Conservation (phyloP, 2,329 filamentous ascomycete genomes). For the Daldinia sp. region DNA sequence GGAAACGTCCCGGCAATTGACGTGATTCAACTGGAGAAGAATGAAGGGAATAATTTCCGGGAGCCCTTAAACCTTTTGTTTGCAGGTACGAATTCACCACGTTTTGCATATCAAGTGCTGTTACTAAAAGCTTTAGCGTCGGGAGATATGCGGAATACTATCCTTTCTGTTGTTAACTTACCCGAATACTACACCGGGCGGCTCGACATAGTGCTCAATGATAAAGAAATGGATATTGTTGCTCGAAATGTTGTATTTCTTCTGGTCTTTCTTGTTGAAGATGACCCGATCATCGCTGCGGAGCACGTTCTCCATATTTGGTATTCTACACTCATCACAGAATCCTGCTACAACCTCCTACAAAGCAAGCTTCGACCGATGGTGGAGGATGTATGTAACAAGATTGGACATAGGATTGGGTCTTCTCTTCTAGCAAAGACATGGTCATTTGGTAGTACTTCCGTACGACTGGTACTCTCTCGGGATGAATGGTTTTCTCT, state of each 20-base stretch:
- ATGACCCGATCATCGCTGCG: slow-evolving; percentile 7
- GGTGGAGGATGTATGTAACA: slow-evolving; percentile 28
- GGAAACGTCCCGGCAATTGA: slow-evolving; percentile 33
- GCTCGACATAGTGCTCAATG: slow-evolving; percentile 23
- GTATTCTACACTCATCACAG: slow-evolving; percentile 25
- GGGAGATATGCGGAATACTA: slow-evolving; percentile 26
- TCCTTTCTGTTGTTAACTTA: slow-evolving; percentile 16
- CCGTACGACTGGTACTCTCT: slow-evolving; percentile 22
- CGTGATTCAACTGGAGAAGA: slow-evolving; percentile 9
- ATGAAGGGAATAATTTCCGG: slow-evolving; percentile 15
- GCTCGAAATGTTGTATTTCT: slow-evolving; percentile 28
- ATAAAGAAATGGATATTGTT: slow-evolving; percentile 14
- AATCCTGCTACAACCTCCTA: slow-evolving; percentile 5
- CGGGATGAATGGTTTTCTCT: slow-evolving; percentile 23
- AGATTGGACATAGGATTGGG: slow-evolving; percentile 12
- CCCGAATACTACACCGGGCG: slow-evolving; percentile 7
- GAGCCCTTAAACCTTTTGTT: slow-evolving; percentile 18
- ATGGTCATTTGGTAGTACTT: slow-evolving; percentile 25
- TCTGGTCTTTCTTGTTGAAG: slow-evolving; percentile 19
- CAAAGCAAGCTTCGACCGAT: slow-evolving; percentile 11
- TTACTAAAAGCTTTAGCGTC: slow-evolving; percentile 10
- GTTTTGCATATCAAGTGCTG: not conserved
- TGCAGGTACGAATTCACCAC: slow-evolving; percentile 10
- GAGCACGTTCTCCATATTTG: slow-evolving; percentile 26
- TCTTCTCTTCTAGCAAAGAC: slow-evolving; percentile 16